phyloP scores from a whole-genome alignment of 1,139 yeast species.

The Entelexis paramagnoliae region DNA sequence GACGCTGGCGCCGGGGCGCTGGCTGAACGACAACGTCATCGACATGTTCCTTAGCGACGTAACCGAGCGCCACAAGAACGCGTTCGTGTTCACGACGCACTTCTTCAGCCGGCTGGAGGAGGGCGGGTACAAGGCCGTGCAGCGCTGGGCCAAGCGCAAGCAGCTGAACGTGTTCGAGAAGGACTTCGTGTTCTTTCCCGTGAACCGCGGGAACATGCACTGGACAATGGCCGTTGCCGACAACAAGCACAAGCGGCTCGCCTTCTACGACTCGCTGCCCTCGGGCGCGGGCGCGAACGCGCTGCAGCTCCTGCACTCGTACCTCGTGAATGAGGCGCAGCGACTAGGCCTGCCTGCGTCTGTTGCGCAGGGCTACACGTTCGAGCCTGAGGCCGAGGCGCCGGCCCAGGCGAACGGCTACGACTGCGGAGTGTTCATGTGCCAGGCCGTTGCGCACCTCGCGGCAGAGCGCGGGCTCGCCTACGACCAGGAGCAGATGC shows the following conservation, averaged over 20 bases:
- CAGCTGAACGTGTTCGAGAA: constrained; percentile 56
- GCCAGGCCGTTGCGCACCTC: constrained; percentile 61
- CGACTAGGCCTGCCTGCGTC: constrained; percentile 25
- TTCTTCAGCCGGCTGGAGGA: constrained; percentile 61
- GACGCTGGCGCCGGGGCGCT: constrained; percentile 57
- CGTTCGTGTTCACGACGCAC: constrained; percentile 76
- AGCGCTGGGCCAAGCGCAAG: constrained; percentile 81
- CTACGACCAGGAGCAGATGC: constrained; percentile 65
- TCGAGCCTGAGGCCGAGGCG: constrained; percentile 37
- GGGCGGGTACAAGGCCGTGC: constrained; percentile 73
- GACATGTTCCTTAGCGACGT: constrained; percentile 67
- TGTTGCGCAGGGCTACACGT: constrained; percentile 22
- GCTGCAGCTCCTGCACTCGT: constrained; percentile 45
- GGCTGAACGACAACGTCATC: constrained; percentile 89
- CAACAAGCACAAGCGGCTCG: constrained; percentile 46
- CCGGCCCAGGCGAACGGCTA: constrained; percentile 86
- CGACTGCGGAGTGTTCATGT: constrained; percentile 93
- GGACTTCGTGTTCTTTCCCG: constrained; percentile 66
- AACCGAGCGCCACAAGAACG: constrained; percentile 30
- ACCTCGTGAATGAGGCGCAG: constrained; percentile 41
- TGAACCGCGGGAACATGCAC: constrained; percentile 71
- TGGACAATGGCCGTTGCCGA: constrained; percentile 88
- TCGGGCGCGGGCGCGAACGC: constrained; percentile 35
- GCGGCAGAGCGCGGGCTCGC: constrained; percentile 40
- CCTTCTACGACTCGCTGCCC: constrained; percentile 75